Evolutionary conservation across 2,329 filamentous ascomycete species (phyloP), one percentile per base, ranked within the genome.

Genomic region (Fusarium sambucinum): DNA sequence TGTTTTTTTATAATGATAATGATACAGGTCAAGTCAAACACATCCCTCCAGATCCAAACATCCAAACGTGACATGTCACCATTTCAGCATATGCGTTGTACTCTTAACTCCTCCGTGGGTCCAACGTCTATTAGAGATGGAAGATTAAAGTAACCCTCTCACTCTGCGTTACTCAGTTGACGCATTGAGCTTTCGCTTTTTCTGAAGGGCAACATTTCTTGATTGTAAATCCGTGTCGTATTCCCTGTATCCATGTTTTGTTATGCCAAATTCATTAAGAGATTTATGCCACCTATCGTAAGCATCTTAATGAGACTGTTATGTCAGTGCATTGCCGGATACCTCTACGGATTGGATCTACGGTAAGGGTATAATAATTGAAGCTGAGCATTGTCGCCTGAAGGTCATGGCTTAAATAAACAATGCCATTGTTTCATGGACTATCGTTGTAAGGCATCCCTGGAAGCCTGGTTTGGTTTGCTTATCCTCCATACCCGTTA

Each of bases 81-180:
- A 85, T 84, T 81, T 81, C 77, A 85, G 83, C 83, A 85, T 85
- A 85, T 85, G 75, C 83, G 82, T 83, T 83, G 81, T 79, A 77
- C 78, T 74, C 76, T 76, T 77, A 73, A 72, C 80, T 83, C 79
- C 76, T 78, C 83, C 82, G 75, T 85, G 83, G 81, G 81, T 81
- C 79, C 81, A 81, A 83, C 78, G 83, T 81, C 83, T 85, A 85
- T 82, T 81, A 81, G 77, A 80, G 78, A 81, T 86, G 84, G 84
- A 81, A 85, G 80, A 85, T 80, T 64, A 70, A 84, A 71, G 77
- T 64, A 74, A 77, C 81, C 83, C 84, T 81, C 79, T 83, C 82
- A 85, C 83, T 85, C 82, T 85, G 83, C 81, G 77, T 77, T 69
- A 71, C 80, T 82, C 75, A 78, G 64, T 78, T 78, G 75, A 73